Base-by-base conservation (phyloP, 495 filamentous ascomycete species). In the Acidiella bohemica region DNA sequence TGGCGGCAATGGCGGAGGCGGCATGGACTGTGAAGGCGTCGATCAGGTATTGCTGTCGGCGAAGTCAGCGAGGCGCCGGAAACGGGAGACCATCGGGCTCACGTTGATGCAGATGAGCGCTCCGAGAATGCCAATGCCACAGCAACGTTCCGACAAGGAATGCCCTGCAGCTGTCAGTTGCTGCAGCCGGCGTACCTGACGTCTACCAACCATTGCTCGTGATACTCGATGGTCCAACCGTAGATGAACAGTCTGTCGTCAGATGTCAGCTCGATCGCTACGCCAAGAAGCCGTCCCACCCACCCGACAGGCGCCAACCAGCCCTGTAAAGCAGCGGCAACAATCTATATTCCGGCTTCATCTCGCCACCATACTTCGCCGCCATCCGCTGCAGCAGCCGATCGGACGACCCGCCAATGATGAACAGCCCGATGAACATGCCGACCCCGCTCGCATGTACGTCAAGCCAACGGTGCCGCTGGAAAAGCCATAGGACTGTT, bases 401-500 rank as follows among this genome's bases (percentile, higher is more conserved):
- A 39, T 72, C 62, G 12, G 56, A 56, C 2, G 60, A 27, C 2
- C 30, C 25, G 17, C 58, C 62, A 13, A 53, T 56, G 5, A 63
- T 28, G 22, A 58, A 29, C 0, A 67, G 54, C 0, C 64, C 65
- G 7, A 71, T 20, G 17, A 70, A 32, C 22, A 54, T 57, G 0
- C 71, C 73, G 18, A 75, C 47, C 0, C 66, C 70, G 20, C 64
- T 52, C 0, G 64, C 1, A 77, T 53, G 42, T 67, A 75, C 4
- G 65, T 51, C 2, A 77, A 57, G 56, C 57, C 49, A 45, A 64
- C n/a, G 38, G 39, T 21, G 45, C 68, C 16, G 53, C 61, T n/a
- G 46, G 54, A 32, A 68, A 74, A 32, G 49, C 44, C 9, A 66
- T 74, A 35, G 46, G 60, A 39, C 67, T 71, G 56, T 39, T 74